Percentiles rank a stretch among this genome's conserved stretches.
Evolutionary conservation across 2,329 filamentous ascomycete genomes (phyloP).

Genomic region (Botrytis medusae): DNA sequence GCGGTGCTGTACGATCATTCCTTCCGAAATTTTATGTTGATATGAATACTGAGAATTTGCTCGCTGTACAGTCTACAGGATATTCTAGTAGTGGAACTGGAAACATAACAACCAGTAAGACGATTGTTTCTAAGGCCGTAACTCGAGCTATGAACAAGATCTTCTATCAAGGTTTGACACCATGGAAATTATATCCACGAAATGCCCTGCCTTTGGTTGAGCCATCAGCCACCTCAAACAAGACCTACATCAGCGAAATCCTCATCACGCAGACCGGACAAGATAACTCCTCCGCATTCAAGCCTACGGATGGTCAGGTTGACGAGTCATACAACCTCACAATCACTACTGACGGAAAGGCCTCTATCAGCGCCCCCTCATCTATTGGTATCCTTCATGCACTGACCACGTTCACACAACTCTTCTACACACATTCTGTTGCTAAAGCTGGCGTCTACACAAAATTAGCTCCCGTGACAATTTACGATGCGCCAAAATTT

Average conservation of each 20-base stretch:
- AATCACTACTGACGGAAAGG: slow-evolving; percentile 57
- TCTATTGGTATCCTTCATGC: slow-evolving; percentile 69
- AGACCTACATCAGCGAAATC: slow-evolving; percentile 58
- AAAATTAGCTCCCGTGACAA: slow-evolving; percentile 65
- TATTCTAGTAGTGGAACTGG: slow-evolving; percentile 20
- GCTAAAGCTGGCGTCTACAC: slow-evolving; percentile 62
- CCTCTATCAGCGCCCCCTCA: slow-evolving; percentile 62
- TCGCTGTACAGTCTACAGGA: slow-evolving; percentile 23
- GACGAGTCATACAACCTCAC: slow-evolving; percentile 76
- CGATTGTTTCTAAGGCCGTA: slow-evolving; percentile 56
- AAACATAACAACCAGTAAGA: slow-evolving; percentile 43
- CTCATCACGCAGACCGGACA: slow-evolving; percentile 58
- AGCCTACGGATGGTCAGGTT: slow-evolving; percentile 60
- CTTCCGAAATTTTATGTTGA: slow-evolving; percentile 31
- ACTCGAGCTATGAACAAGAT: slow-evolving; percentile 62
- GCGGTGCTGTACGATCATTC: slow-evolving; percentile 53
- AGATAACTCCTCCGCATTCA: slow-evolving; percentile 56
- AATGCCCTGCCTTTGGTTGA: slow-evolving; percentile 60
- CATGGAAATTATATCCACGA: slow-evolving; percentile 73
- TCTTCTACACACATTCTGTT: slow-evolving; percentile 71
- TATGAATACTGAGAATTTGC: slow-evolving; percentile 34
- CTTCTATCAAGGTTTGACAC: slow-evolving; percentile 67
- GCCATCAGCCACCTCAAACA: slow-evolving; percentile 49
- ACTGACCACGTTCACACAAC: slow-evolving; percentile 75
- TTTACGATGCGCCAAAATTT: slow-evolving; percentile 73